These are phyloP conservation scores for Gaeumannomyces tritici DNA, from an alignment of 2,329 filamentous ascomycete species.

Conservation along the genomic window DNA sequence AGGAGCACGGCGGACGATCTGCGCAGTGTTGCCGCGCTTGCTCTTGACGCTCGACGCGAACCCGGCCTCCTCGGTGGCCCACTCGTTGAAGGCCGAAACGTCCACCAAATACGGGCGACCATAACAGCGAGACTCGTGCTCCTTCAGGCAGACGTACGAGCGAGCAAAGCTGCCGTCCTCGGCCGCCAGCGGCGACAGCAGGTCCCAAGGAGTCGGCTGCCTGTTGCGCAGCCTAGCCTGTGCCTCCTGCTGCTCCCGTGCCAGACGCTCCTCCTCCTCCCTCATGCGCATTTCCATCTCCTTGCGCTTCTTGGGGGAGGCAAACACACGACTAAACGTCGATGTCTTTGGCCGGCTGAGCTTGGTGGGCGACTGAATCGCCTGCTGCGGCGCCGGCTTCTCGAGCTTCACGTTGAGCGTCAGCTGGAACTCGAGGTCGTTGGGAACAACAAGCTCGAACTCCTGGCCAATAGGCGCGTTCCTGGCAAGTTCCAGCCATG, in stretches of 20 bases:
- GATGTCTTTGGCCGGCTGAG: slow-evolving; percentile 64
- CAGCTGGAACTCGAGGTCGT: slow-evolving; percentile 97
- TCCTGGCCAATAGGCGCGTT: slow-evolving; percentile 95
- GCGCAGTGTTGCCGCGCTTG: slow-evolving; percentile 64
- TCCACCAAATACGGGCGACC: slow-evolving; percentile 83
- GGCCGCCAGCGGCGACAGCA: slow-evolving; percentile 76
- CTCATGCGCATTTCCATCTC: slow-evolving; percentile 79
- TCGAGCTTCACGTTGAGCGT: slow-evolving; percentile 93
- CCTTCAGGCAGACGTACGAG: slow-evolving; percentile 86
- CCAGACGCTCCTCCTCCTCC: slow-evolving; percentile 69
- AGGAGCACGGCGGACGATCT: slow-evolving; percentile 71
- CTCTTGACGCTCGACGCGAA: slow-evolving; percentile 85
- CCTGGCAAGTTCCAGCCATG: slow-evolving; percentile 85
- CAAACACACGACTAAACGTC: slow-evolving; percentile 84
- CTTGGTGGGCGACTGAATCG: slow-evolving; percentile 52
- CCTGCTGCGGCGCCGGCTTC: slow-evolving; percentile 56
- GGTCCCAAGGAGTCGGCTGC: slow-evolving; percentile 70
- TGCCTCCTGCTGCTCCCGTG: slow-evolving; percentile 54
- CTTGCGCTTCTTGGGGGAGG: slow-evolving; percentile 93
- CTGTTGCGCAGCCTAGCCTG: slow-evolving; percentile 40
- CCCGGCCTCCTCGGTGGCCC: slow-evolving; percentile 78
- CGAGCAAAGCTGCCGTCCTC: slow-evolving; percentile 91
- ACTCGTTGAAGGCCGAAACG: slow-evolving; percentile 95
- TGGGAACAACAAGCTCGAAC: slow-evolving; percentile 93
- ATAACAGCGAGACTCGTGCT: slow-evolving; percentile 81